Conservation (phyloP, 441 rosid species). For the Gossypium davidsonii region DNA sequence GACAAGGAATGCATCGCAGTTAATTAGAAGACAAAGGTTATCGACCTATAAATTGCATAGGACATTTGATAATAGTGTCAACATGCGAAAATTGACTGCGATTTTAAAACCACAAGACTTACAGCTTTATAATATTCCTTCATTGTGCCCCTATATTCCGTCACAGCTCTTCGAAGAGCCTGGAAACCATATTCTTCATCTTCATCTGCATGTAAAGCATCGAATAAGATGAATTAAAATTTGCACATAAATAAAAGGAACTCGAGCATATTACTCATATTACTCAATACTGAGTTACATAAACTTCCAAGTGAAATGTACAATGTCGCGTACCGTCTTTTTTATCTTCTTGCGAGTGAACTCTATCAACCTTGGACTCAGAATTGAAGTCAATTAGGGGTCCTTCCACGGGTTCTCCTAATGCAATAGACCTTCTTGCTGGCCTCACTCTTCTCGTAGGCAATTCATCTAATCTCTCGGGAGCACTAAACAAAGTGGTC, state of each 20-base stretch:
- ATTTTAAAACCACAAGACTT: slow-evolving; percentile 13
- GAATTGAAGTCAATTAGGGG: slow-evolving; percentile 24
- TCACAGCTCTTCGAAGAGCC: slow-evolving; percentile 49
- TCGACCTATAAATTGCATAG: neutral
- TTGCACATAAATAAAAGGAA: neutral
- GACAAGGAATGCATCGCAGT: slow-evolving; percentile 14
- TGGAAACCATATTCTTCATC: slow-evolving; percentile 42
- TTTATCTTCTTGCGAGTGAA: slow-evolving; percentile 15
- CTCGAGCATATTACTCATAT: neutral
- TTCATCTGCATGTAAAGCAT: slow-evolving; percentile 18
- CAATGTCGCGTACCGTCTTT: slow-evolving; percentile 23
- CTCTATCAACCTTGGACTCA: slow-evolving; percentile 17
- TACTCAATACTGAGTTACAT: neutral
- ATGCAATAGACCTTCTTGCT: slow-evolving; percentile 23
- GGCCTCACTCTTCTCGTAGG: slow-evolving; percentile 17
- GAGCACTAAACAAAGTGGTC: slow-evolving; percentile 30
- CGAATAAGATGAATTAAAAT: slow-evolving; percentile 9
- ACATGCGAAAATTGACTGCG: neutral
- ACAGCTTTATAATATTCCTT: slow-evolving; percentile 52
- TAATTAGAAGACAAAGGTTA: neutral
- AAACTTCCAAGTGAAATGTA: slow-evolving; percentile 11
- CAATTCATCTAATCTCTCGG: slow-evolving; percentile 25
- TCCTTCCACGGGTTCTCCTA: slow-evolving; percentile 25
- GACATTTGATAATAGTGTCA: neutral
- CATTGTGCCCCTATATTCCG: slow-evolving; percentile 45